Percentiles rank a stretch among this genome's conserved stretches.
Conservation (phyloP, 768 basidiomycete species). For the Crepidotus variabilis region DNA sequence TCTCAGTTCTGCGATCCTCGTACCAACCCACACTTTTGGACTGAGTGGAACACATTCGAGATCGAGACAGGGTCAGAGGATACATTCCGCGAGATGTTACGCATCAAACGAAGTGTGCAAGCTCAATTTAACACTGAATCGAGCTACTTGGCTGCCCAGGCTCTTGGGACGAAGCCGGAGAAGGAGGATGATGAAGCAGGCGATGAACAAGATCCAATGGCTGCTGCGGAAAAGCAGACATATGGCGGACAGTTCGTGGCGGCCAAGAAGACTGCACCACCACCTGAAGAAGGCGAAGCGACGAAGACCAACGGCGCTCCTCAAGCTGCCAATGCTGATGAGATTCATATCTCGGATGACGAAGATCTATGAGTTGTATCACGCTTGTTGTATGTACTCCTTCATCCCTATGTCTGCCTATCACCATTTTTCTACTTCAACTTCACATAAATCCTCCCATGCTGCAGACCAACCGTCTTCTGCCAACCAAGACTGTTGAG, state of each 20-base stretch:
- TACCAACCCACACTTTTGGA: slow-evolving; percentile 89
- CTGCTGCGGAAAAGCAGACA: slow-evolving; percentile 70
- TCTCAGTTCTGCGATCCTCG: slow-evolving; percentile 99
- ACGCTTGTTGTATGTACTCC: slow-evolving; percentile 5
- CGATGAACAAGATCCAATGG: slow-evolving; percentile 75
- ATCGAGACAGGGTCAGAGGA: slow-evolving; percentile 99
- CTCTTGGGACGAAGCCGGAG: slow-evolving; percentile 55
- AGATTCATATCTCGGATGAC: slow-evolving; percentile 87
- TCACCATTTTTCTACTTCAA: slow-evolving; percentile 73
- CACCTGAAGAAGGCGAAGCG: slow-evolving; percentile 33
- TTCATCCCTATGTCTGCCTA: background rate
- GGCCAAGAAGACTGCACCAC: slow-evolving; percentile 53
- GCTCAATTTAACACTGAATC: slow-evolving; percentile 98
- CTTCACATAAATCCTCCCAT: slow-evolving; percentile 77
- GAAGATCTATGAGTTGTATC: slow-evolving; percentile 48
- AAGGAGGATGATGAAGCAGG: slow-evolving; percentile 44
- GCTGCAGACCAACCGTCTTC: slow-evolving; percentile 65
- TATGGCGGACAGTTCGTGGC: slow-evolving; percentile 66
- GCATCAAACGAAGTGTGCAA: slow-evolving; percentile 97
- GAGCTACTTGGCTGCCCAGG: slow-evolving; percentile 89
- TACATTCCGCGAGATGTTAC: slow-evolving; percentile 92
- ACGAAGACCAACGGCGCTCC: slow-evolving; percentile 24
- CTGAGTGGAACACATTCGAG: slow-evolving; percentile 96
- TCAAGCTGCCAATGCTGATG: slow-evolving; percentile 59
- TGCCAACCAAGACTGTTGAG: slow-evolving; percentile 61